These are phyloP conservation scores for Karstenula rhodostoma DNA, from an alignment of 2,329 filamentous ascomycete genomes.

Conservation along the genomic window DNA sequence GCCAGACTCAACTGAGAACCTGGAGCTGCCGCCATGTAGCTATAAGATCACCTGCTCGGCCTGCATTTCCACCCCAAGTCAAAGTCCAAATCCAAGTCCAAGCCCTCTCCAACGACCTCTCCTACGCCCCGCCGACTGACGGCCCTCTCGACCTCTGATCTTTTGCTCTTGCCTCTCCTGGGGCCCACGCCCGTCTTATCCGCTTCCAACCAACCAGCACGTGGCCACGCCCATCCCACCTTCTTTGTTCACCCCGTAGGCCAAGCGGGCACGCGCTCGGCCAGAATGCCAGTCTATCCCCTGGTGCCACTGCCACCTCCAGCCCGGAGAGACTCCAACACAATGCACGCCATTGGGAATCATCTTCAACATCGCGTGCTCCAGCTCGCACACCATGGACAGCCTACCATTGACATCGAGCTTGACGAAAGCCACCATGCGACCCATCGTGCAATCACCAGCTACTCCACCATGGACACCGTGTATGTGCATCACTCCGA, in stretches of 20 bases:
- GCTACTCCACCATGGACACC: constrained; percentile 65
- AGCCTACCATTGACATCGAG: constrained; percentile 54
- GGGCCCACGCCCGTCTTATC: constrained; percentile 19
- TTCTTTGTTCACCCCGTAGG: constrained; percentile 16
- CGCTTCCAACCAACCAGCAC: constrained; percentile 23
- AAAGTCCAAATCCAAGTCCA: no score
- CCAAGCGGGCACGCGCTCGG: constrained; percentile 6
- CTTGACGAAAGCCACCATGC: constrained; percentile 44
- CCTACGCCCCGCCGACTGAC: neutral
- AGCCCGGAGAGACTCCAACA: constrained; percentile 30
- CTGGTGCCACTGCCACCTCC: constrained; percentile 37
- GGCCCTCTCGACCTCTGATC: neutral
- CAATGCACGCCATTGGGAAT: constrained; percentile 41
- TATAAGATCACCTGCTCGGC: constrained; percentile 10
- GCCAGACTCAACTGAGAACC: constrained; percentile 13
- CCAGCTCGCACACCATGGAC: constrained; percentile 42
- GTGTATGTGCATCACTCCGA: constrained; percentile 53
- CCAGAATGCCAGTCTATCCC: constrained; percentile 21
- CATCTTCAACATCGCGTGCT: constrained; percentile 47
- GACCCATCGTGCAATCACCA: constrained; percentile 48
- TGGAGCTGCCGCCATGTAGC: constrained; percentile 7
- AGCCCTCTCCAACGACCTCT: neutral
- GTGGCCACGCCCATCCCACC: no score
- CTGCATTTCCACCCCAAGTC: no score
- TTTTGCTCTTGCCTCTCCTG: neutral